Base-by-base conservation (phyloP, 2,329 filamentous ascomycete genomes). In the Scleromitrula shiraiana region DNA sequence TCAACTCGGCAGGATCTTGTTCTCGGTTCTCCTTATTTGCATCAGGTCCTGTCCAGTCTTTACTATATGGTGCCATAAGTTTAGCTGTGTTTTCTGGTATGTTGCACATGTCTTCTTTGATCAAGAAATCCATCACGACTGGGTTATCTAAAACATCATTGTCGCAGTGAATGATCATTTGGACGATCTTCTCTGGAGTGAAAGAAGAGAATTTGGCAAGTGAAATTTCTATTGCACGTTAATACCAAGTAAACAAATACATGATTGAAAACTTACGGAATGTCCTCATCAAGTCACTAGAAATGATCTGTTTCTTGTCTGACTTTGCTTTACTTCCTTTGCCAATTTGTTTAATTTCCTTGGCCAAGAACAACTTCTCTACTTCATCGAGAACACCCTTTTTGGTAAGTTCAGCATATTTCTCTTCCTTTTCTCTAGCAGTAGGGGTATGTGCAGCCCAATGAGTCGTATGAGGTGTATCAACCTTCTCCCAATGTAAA, bases 401-500 rank as follows among this genome's bases (percentile, higher is more conserved):
- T 63, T 85, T 85, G 50, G 88, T 90, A 51, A 98, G 77, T 62
- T 97, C 93, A 32, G 85, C 81, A 64, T 97, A 97, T 67, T 96
- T 96, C 68, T 95, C 88, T 69, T 98, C 93, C 63, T 90, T 88
- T 52, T 85, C 86, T 64, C 94, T 83, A 4, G 82, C 79, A n/a
- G 88, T 94, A 5, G 88, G 85, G 24, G 86, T 80, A 65, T 95
- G 88, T 7, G 80, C 77, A 27, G 89, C 90, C 91, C 91, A 97
- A 59, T 96, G 87, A 46, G 91, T 96, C 42, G 88, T 85, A 64
- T 93, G 82, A 19, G 89, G 87, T 45, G 86, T 79, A 67, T 98
- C 93, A 46, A 98, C 88, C 73, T 97, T 97, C 70, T 98, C 93
- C 91, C 93, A 97, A 71, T 98, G 93, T 58, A 98, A 76, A 50